Evolutionary conservation across 306 rosid species (phyloP), one percentile per base, ranked within the genome.

Genomic region (Fagus sylvatica): DNA sequence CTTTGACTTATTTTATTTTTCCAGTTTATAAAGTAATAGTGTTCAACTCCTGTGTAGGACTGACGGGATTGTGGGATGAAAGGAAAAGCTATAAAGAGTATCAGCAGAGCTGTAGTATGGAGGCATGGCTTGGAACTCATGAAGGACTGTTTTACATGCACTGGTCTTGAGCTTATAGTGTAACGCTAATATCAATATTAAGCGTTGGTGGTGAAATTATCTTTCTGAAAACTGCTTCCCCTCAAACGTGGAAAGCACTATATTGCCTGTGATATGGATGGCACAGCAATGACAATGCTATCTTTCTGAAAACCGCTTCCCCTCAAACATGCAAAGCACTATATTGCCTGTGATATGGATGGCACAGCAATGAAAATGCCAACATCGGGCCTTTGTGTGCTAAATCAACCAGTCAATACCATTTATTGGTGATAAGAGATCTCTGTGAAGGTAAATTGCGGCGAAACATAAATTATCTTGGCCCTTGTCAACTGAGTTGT

Each of bases 51-150:
- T 62, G 43, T 48, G 2, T 66, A 86, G 93, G 84, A 41, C 78
- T 83, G 53, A 72, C 54, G 30, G 69, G 82, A 53, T 73, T 55
- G 57, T 73, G 43, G 64, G 85, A 76, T 77, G 84, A 79, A 62
- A 19, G 30, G 32, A 67, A 10, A 16, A 56, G 69, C 60, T 16
- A 3, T 11, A 48, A 64, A 17, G 80, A 75, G 41, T 39, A 61
- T 65, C 69, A 41, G 60, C 62, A 72, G 51, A 76, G 77, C 33
- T 49, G 70, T 70, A 75, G 89, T 64, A 57, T 65, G 19, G 89
- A 91, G 54, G 93, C 98, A 43, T 92, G 98, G 98, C 83, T 95
- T 87, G 98, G 96, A 84, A 90, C 98, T 55, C 77, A 51, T 13
- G 92, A 82, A 79, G 95, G 98, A 71, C 80, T 95, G 10, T 90